A percentile compares a stretch with the other conserved stretches of the same genome.
Evolutionary conservation across 164 flowering plant species (phyloP).

Genomic region (Hamamelis virginiana): DNA sequence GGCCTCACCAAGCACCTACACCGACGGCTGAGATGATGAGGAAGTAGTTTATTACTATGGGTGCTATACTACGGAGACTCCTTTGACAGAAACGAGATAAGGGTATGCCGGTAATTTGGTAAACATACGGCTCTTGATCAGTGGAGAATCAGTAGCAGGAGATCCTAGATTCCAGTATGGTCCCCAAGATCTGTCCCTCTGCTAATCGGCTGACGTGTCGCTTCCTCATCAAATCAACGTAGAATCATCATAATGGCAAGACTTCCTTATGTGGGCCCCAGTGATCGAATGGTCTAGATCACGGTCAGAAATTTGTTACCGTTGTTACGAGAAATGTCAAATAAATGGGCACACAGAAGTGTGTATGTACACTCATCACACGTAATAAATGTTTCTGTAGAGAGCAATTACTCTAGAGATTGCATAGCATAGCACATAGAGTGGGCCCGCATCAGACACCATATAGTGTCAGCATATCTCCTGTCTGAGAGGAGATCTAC

Average conservation of each 20-base stretch:
- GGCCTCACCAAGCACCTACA: no score
- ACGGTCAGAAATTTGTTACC: not conserved
- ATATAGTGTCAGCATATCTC: slow-evolving; percentile 1
- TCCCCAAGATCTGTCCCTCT: slow-evolving; percentile 1
- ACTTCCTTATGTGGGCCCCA: no score
- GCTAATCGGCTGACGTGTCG: not conserved
- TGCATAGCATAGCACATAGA: not conserved
- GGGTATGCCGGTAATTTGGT: not conserved
- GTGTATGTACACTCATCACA: not conserved
- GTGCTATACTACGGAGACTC: no score
- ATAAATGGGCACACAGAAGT: not conserved
- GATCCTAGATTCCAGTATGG: not conserved
- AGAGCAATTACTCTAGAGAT: not conserved
- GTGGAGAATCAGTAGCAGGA: slow-evolving; percentile 1
- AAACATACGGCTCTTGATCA: not conserved
- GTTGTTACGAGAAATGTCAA: not conserved
- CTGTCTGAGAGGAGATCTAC: not conserved
- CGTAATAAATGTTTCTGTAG: not conserved
- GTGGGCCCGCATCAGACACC: not conserved
- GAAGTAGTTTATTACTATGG: no score
- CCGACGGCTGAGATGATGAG: no score
- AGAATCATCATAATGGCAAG: not conserved
- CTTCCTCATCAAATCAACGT: not conserved
- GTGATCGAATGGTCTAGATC: slow-evolving; percentile 1
- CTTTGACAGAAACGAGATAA: no score